Conservation (phyloP, 768 basidiomycete genomes). For the Nidularia sp. region DNA sequence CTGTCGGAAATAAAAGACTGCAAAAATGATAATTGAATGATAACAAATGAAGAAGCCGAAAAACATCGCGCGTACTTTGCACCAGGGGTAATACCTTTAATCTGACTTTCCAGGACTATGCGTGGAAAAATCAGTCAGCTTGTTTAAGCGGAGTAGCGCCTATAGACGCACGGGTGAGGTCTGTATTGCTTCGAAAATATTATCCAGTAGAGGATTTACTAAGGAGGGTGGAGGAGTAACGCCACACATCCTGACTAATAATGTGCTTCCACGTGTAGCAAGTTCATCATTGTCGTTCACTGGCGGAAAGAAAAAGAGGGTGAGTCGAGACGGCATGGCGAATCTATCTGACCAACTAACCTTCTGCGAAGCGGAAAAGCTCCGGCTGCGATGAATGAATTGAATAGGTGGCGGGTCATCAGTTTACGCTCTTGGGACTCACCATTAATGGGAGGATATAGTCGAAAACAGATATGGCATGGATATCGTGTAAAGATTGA, state of each 20-base stretch:
- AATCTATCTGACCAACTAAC: constrained; percentile 23
- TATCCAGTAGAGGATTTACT: constrained; percentile 63
- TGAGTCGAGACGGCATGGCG: neutral
- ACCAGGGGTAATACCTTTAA: constrained; percentile 83
- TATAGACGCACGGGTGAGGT: constrained; percentile 57
- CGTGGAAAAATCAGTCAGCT: neutral
- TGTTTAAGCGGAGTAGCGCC: neutral
- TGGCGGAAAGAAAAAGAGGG: constrained; percentile 11
- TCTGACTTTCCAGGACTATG: constrained; percentile 82
- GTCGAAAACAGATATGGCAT: constrained; percentile 74
- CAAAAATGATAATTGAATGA: neutral
- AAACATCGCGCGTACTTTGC: constrained; percentile 44
- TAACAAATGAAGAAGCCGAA: neutral
- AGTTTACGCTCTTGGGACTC: constrained; percentile 8
- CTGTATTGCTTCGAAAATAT: constrained; percentile 74
- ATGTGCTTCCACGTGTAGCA: constrained; percentile 54
- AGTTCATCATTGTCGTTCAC: constrained; percentile 77
- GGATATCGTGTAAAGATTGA: constrained; percentile 68
- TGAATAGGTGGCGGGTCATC: constrained; percentile 1
- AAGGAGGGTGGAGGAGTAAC: constrained; percentile 72
- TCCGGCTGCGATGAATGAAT: constrained; percentile 48
- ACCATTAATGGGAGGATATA: constrained; percentile 83
- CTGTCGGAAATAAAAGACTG: constrained; percentile 87
- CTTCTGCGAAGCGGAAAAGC: constrained; percentile 71
- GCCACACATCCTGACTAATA: constrained; percentile 83